Evolutionary conservation across 371 early-diverging fungal genomes (phyloP).

Genomic region (Chytridiales sp.): DNA sequence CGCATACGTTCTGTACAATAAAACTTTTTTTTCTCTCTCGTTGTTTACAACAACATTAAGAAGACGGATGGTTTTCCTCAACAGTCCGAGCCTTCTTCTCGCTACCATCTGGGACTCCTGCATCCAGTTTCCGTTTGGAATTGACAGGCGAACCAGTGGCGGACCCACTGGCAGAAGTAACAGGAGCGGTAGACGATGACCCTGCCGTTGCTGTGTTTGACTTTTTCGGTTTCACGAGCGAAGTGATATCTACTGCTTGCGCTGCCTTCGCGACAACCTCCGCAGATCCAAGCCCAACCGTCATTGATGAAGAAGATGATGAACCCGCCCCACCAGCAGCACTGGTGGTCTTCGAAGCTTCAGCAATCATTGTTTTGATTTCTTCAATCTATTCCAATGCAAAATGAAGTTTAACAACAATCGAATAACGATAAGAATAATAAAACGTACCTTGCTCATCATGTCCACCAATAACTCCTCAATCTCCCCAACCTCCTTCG

Average conservation of each 20-base stretch:
- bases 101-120: too few species aligned
- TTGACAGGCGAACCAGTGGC: too few species aligned
- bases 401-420: neutral
- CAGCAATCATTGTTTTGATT: constrained; percentile 1
- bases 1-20: too few species aligned
- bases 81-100: too few species aligned
- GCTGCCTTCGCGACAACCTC: neutral
- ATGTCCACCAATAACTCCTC: constrained; percentile 21
- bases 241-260: constrained; percentile 10
- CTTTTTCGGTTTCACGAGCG: constrained; percentile 23
- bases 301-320: constrained; percentile 7
- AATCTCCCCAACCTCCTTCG: constrained; percentile 17
- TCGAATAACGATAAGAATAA: neutral
- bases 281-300: neutral
- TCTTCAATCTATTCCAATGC: constrained; percentile 17
- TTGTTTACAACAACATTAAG: too few species aligned
- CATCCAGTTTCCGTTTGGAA: too few species aligned
- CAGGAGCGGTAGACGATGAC: too few species aligned
- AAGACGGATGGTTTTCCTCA: too few species aligned
- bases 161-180: too few species aligned
- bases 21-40: too few species aligned
- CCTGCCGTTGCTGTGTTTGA: too few species aligned
- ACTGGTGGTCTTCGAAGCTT: neutral
- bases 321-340: constrained; percentile 1
- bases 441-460: constrained; percentile 7